These are phyloP conservation scores for Neurospora terricola DNA, from an alignment of 495 filamentous ascomycete genomes.

Conservation along the genomic window DNA sequence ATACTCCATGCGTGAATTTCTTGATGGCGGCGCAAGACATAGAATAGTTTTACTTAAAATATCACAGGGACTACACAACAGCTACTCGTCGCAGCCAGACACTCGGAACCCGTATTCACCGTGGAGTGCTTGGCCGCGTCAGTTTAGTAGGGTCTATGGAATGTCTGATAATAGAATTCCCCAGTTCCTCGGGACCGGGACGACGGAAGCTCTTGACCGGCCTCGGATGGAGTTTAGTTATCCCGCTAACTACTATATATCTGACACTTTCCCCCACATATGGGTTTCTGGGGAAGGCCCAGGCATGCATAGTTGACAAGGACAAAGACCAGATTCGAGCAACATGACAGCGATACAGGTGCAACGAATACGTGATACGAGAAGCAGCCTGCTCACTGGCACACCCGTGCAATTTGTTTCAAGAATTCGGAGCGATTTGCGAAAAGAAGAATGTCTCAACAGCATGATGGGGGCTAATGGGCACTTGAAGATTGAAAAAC, in stretches of 20 bases:
- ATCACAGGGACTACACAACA: background rate
- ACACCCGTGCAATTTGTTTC: background rate
- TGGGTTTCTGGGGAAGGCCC: background rate
- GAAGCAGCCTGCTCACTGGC: background rate
- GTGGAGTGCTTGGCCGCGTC: background rate
- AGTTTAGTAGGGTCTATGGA: background rate
- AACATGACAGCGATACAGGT: background rate
- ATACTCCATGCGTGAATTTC: background rate
- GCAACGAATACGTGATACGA: background rate
- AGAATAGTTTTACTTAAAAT: background rate
- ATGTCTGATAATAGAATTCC: background rate
- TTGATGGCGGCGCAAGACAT: background rate
- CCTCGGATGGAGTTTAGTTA: background rate
- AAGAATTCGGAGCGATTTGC: background rate
- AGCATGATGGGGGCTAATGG: background rate
- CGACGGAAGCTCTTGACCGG: background rate
- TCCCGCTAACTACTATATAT: background rate
- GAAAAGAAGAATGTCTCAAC: background rate
- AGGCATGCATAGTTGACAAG: background rate
- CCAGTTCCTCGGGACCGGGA: background rate
- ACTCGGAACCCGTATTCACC: background rate
- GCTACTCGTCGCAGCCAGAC: background rate
- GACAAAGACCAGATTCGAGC: background rate
- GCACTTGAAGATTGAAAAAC: background rate
- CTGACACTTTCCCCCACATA: background rate